Evolutionary conservation across 1,284 basidiomycete genomes (phyloP).

Genomic region (Moesziomyces aphidis): DNA sequence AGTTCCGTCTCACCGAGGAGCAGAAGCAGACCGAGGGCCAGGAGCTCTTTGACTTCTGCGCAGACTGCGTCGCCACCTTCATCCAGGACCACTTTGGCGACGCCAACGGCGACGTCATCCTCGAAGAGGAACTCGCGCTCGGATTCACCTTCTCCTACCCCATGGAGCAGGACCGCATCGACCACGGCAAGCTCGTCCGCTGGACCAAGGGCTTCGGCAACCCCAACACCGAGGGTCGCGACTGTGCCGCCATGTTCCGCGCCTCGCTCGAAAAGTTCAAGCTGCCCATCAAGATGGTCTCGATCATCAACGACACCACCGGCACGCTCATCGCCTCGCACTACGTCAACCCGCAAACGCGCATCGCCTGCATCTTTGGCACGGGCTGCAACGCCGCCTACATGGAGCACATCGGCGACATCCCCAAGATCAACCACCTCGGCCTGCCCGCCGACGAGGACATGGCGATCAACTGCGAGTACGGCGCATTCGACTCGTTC

Average conservation of each 20-base stretch:
- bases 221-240: conserved; percentile 87
- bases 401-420: conserved; percentile 81
- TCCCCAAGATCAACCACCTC: conserved; percentile 79
- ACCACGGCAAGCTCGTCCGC: conserved; percentile 92
- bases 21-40: conserved; percentile 98
- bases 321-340: conserved; percentile 96
- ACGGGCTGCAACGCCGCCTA: conserved; percentile 96
- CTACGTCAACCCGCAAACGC: conserved; percentile 90
- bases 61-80: conserved; percentile 90
- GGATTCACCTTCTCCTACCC: conserved; percentile 84
- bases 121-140: conserved; percentile 81
- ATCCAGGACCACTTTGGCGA: conserved; percentile 80
- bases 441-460: conserved; percentile 77
- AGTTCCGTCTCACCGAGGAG: conserved; percentile 95
- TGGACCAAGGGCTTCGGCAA: conserved; percentile 99
- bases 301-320: conserved; percentile 85
- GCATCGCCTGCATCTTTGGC: conserved; percentile 96
- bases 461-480: conserved; percentile 97
- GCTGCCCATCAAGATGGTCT: conserved; percentile 65
- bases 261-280: conserved; percentile 78
- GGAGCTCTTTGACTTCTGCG: conserved; percentile 96
- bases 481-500: conserved; percentile 98
- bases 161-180: conserved; percentile 81
- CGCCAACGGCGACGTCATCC: conserved; percentile 72
- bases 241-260: conserved; percentile 93